Conservation (phyloP, 495 filamentous ascomycete species). For the Mytilinidion resinicola region DNA sequence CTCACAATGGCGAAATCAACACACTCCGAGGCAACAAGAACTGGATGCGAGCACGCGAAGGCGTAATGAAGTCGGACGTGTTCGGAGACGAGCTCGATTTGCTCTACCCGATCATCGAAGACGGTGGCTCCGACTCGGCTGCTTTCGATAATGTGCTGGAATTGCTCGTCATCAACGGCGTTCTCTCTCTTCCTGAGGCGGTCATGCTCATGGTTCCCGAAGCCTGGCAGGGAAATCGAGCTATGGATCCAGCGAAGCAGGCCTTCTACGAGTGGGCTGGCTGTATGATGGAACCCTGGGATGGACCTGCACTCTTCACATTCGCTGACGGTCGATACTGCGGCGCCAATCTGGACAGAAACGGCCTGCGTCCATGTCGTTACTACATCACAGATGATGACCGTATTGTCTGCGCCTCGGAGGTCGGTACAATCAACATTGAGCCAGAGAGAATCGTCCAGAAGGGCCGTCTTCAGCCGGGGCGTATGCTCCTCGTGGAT, state of each 20-base stretch:
- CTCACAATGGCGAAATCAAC: conserved; percentile 99
- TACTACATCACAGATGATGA: conserved; percentile 99
- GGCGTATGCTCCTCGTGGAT: conserved; percentile 96
- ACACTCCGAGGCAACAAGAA: conserved; percentile 99
- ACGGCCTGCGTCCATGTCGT: conserved; percentile 92
- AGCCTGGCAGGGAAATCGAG: conserved; percentile 91
- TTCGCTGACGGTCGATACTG: conserved; percentile 98
- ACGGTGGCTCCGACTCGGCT: conserved; percentile 95
- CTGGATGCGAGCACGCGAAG: conserved; percentile 98
- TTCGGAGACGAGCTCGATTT: conserved; percentile 90
- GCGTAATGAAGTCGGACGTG: conserved; percentile 85
- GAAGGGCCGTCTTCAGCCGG: conserved; percentile 92
- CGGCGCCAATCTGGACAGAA: conserved; percentile 97
- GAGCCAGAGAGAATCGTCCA: conserved; percentile 87
- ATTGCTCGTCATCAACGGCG: conserved; percentile 90
- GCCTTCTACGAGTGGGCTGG: conserved; percentile 99
- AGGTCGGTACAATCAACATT: conserved; percentile 90
- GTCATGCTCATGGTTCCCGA: conserved; percentile 99
- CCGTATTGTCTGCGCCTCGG: conserved; percentile 95
- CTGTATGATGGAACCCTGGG: conserved; percentile 99
- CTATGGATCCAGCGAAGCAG: conserved; percentile 92
- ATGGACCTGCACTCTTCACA: conserved; percentile 95
- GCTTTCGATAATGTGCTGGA: conserved; percentile 98
- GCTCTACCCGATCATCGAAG: conserved; percentile 93
- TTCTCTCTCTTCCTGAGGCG: conserved; percentile 92